These are phyloP conservation scores for Pythium dissimile DNA, from an alignment of 352 stramenopile species.

Conservation along the genomic window DNA sequence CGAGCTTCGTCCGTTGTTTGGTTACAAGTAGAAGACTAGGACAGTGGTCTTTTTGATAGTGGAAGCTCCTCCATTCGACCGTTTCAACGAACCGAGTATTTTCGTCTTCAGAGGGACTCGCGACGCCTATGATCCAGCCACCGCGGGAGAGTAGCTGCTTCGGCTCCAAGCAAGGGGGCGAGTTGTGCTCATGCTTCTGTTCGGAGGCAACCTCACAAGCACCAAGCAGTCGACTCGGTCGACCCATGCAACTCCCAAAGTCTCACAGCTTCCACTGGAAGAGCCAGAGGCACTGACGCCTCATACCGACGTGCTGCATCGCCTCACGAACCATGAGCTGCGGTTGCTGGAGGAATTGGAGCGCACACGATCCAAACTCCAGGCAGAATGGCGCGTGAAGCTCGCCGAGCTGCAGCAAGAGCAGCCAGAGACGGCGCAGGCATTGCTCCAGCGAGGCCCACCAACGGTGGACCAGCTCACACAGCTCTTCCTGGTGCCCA, in stretches of 20 bases:
- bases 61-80: background rate
- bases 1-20: no score
- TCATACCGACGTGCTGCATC: constrained; percentile 60
- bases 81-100: background rate
- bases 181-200: constrained; percentile 47
- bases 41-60: constrained; percentile 4
- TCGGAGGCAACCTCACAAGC: constrained; percentile 58
- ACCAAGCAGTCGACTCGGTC: no score
- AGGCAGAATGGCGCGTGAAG: constrained; percentile 69
- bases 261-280: background rate
- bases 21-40: no score
- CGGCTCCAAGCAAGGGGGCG: background rate
- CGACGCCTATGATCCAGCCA: background rate
- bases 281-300: constrained; percentile 27
- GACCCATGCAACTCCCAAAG: background rate
- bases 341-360: constrained; percentile 77
- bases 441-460: constrained; percentile 20
- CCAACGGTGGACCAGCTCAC: constrained; percentile 38
- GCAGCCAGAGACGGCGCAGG: constrained; percentile 28
- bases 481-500: constrained; percentile 31
- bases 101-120: background rate
- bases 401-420: constrained; percentile 44
- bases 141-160: no score
- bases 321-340: constrained; percentile 75
- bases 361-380: constrained; percentile 58